Percentiles rank a stretch among this genome's conserved stretches.
Evolutionary conservation across 176 grass and related monocot genomes (phyloP).

Genomic region (Oryza meyeriana): DNA sequence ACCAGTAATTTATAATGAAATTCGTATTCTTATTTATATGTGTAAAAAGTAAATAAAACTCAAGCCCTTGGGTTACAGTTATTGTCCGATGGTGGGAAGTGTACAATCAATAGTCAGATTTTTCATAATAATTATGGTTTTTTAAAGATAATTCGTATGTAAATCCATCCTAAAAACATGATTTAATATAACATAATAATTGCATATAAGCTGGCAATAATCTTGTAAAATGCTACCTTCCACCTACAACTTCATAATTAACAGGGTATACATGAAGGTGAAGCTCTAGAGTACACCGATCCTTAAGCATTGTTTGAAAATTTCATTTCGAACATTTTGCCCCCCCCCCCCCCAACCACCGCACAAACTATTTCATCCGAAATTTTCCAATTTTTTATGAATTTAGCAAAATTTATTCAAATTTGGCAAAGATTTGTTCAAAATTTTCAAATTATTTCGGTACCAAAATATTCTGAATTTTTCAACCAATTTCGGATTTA

Average conservation of each 20-base stretch:
- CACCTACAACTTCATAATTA: not conserved
- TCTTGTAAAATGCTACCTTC: not conserved
- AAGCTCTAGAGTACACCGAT: not conserved
- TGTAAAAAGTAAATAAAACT: constrained; percentile 19
- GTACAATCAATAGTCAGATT: not conserved
- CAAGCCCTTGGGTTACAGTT: not conserved
- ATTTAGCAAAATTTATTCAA: too few relatives aligned
- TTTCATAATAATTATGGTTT: too few relatives aligned
- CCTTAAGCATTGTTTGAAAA: too few relatives aligned
- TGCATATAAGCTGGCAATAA: not conserved
- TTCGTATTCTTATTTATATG: constrained; percentile 1
- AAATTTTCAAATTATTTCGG: too few relatives aligned
- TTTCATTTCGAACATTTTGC: too few relatives aligned
- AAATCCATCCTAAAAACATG: not conserved
- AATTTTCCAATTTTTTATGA: too few relatives aligned
- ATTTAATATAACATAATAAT: not conserved
- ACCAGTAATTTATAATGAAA: not conserved
- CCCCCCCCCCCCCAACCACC: too few relatives aligned
- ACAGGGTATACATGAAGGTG: constrained; percentile 2
- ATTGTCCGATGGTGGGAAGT: constrained; percentile 1
- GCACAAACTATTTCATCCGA: too few relatives aligned
- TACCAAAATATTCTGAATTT: too few relatives aligned
- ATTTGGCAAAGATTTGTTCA: too few relatives aligned
- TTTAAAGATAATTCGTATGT: too few relatives aligned
- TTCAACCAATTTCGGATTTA: too few relatives aligned